Evolutionary conservation across 106 monocot genomes (phyloP), one percentile per base, ranked within the genome.

Genomic region (Acorus gramineus): DNA sequence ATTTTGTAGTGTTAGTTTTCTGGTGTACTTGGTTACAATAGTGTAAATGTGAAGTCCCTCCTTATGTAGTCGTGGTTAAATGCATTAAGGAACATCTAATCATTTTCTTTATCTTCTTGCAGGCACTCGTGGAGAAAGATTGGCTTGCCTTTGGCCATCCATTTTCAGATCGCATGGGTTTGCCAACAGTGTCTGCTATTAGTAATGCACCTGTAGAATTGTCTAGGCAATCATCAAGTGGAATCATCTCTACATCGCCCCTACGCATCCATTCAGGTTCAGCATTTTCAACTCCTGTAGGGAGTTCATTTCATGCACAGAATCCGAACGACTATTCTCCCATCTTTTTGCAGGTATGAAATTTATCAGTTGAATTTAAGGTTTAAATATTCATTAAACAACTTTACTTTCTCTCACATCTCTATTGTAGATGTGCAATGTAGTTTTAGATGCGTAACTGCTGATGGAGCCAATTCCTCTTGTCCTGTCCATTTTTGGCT

Each of bases 121-220:
- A 98, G 96, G 91, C 87, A 7, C 85, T 98, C 52, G 83, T 98
- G 11, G 96, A 98, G 68, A 98, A 98, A 70, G 96, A 98, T 66
- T 98, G 96, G 96, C 78, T 98, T 63, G 85, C 96, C 65, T 98
- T 98, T 79, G 96, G 96, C 53, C 96, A 98, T 82, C 96, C 96
- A 74, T 98, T 98, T 73, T 77, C 96, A 57, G 96, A 98, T 8
- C 85, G 96, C 9, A 78, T 91, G 82, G 96, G 91, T 48, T 50
- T 91, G 59, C 87, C 91, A 71, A 85, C 87, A 50, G 61, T 80
- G 54, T 72, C 79, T 68, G 91, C 75, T 47, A 78, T 47, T 59
- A 78, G 43, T 44, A 71, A 13, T 42, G 42, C 69, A 42, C 61
- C 82, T 54, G 64, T 56, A 52, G 96, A 91, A 50, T 63, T 87